Evolutionary conservation across 2,329 filamentous ascomycete genomes (phyloP).

Genomic region (Fusarium abutilonis): DNA sequence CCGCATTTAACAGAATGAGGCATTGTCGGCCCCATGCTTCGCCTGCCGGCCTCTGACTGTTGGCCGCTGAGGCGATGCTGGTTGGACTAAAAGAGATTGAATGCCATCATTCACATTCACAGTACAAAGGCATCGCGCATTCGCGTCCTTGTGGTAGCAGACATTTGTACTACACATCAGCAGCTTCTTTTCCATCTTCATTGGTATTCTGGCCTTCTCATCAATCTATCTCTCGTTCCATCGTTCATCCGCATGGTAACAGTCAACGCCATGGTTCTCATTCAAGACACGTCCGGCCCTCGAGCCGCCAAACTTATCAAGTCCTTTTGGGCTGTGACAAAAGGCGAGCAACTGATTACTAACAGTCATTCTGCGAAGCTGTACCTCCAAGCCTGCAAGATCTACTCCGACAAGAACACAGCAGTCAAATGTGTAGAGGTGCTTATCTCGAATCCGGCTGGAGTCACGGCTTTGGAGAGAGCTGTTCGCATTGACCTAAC

Average conservation of each 20-base stretch:
- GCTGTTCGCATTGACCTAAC: slow-evolving; percentile 43
- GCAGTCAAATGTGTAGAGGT: slow-evolving; percentile 44
- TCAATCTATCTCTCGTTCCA: background rate
- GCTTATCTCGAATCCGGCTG: slow-evolving; percentile 38
- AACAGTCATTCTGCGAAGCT: slow-evolving; percentile 37
- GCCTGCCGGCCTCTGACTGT: background rate
- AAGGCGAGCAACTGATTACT: slow-evolving; percentile 30
- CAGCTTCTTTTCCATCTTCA: background rate
- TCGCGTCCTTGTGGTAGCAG: background rate
- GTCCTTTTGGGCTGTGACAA: slow-evolving; percentile 31
- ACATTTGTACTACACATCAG: background rate
- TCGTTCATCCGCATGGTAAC: background rate
- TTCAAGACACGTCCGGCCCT: slow-evolving; percentile 3
- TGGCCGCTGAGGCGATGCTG: slow-evolving; percentile 16
- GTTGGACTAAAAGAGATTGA: slow-evolving; percentile 14
- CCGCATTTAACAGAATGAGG: background rate
- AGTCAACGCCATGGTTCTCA: slow-evolving; percentile 16
- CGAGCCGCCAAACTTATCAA: slow-evolving; percentile 29
- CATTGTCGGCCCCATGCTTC: slow-evolving; percentile 11
- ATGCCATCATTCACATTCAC: background rate
- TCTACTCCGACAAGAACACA: slow-evolving; percentile 18
- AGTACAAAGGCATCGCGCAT: slow-evolving; percentile 20
- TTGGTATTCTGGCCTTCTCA: background rate
- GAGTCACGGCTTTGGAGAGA: slow-evolving; percentile 37
- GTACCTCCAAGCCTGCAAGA: slow-evolving; percentile 43